Conservation (phyloP, 371 early-diverging fungal genomes). For the Saksenaea vasiformis region DNA sequence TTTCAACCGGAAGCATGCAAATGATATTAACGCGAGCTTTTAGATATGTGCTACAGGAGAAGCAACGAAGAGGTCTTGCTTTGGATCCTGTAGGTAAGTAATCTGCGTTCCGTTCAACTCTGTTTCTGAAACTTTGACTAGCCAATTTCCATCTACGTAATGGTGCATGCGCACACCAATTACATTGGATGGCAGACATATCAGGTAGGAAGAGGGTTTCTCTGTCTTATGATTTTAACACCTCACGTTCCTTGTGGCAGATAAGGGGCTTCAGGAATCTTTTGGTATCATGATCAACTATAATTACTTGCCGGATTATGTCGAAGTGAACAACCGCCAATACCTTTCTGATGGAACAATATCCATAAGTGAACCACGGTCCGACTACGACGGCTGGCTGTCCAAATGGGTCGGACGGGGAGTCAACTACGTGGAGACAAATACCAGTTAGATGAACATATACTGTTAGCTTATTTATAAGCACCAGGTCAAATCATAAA, state of each 20-base stretch:
- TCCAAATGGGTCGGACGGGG: neutral
- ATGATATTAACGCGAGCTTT: neutral
- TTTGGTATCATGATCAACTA: conserved; percentile 92
- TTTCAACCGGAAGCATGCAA: neutral
- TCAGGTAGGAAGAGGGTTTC: conserved; percentile 35
- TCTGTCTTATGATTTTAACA: neutral
- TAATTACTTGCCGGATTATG: conserved; percentile 54
- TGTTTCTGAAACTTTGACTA: conserved; percentile 1
- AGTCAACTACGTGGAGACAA: neutral
- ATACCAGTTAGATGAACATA: neutral
- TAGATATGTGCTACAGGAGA: conserved; percentile 66
- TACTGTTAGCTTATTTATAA: neutral
- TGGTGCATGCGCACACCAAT: conserved; percentile 80
- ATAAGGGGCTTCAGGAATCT: conserved; percentile 74
- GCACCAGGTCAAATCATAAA: neutral
- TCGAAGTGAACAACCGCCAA: neutral
- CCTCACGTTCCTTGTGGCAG: conserved; percentile 11
- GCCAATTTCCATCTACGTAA: conserved; percentile 90
- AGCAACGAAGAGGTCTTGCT: conserved; percentile 55
- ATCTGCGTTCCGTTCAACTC: neutral
- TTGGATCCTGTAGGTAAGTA: conserved; percentile 77
- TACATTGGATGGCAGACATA: conserved; percentile 84
- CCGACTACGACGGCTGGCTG: neutral
- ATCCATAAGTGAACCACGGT: neutral
- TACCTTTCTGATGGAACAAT: neutral